Base-by-base conservation (phyloP, 2,329 filamentous ascomycete species). In the Torrubiellomyces zombiae region DNA sequence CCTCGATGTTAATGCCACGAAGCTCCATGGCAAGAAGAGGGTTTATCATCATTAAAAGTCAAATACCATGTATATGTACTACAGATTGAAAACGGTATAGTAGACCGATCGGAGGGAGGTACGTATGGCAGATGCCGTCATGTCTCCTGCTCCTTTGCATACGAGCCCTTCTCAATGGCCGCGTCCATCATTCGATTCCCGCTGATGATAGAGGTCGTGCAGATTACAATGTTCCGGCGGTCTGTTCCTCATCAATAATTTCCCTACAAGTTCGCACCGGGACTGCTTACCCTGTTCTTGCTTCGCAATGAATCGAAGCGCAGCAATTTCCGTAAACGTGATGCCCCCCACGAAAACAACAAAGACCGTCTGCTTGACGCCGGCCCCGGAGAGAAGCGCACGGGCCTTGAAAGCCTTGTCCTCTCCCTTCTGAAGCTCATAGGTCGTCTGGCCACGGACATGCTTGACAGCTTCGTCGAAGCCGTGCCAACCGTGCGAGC, bases 301-400 rank as follows among this genome's bases (percentile, higher is more conserved):
- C 44, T 73, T 73, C 7, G 79, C 81, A 37, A 98, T 76, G 45
- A 93, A 95, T 27, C 91, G 67, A 44, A 98, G 48, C 12, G 91
- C 89, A 20, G 91, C 83, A 46, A 98, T 86, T 52, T 98, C 89
- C 0, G 89, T 86, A 44, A 91, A 93, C 0, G 83, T 94, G 28
- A 98, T 79, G 2, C 89, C 91, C n/a, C 89, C 89, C 11, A 98
- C 58, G 51, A 95, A 95, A 38, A 95, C 92, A n/a, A 98, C 75
- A 43, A 94, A 80, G 1, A 92, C 76, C 0, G 79, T 86, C 58
- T 93, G 92, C 47, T 73, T 74, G 25, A 69, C 69, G 10, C 67
- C 67, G 3, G 80, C 80, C 1, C 83, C 81, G 23, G 81, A 80
- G 19, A 98, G 58, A 14, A 91, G 67, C 31, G 81, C 75, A 28